These are phyloP conservation scores for Magnusiomyces ingens DNA, from an alignment of 1,139 yeast species.

Conservation along the genomic window DNA sequence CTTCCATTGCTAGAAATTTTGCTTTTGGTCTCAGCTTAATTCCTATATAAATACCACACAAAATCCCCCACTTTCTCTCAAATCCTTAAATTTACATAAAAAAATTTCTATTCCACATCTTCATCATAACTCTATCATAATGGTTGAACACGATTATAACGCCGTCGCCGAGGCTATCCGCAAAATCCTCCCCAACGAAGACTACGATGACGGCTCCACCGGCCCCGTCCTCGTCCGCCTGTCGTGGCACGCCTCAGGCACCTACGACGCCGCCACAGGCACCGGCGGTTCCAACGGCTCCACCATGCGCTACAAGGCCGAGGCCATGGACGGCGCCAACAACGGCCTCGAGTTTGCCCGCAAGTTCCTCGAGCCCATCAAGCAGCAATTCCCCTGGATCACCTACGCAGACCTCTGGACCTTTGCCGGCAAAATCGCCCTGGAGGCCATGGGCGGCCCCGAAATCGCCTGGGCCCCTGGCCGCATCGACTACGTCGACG, in stretches of 20 bases:
- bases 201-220: slow-evolving; percentile 60
- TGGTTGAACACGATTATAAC: slow-evolving; percentile 46
- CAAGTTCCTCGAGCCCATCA: slow-evolving; percentile 49
- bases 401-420: slow-evolving; percentile 64
- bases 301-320: slow-evolving; percentile 48
- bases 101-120: neutral
- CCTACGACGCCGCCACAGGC: slow-evolving; percentile 47
- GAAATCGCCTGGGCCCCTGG: slow-evolving; percentile 54
- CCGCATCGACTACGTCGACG: slow-evolving; percentile 50
- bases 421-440: slow-evolving; percentile 53
- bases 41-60: too few species aligned
- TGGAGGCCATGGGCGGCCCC: slow-evolving; percentile 60
- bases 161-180: slow-evolving; percentile 77
- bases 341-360: slow-evolving; percentile 55
- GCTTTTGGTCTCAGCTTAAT: too few species aligned
- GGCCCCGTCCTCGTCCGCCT: slow-evolving; percentile 60
- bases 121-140: neutral
- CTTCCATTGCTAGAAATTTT: too few species aligned
- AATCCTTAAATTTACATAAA: too few species aligned
- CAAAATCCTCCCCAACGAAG: slow-evolving; percentile 61
- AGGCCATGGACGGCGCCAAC: slow-evolving; percentile 49
- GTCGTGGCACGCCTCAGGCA: slow-evolving; percentile 69
- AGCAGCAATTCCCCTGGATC: slow-evolving; percentile 51
- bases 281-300: slow-evolving; percentile 68
- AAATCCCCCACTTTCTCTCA: too few species aligned